Percentiles rank a stretch among this genome's conserved stretches.
Evolutionary conservation across 768 basidiomycete species (phyloP).

Genomic region (Russula compacta): DNA sequence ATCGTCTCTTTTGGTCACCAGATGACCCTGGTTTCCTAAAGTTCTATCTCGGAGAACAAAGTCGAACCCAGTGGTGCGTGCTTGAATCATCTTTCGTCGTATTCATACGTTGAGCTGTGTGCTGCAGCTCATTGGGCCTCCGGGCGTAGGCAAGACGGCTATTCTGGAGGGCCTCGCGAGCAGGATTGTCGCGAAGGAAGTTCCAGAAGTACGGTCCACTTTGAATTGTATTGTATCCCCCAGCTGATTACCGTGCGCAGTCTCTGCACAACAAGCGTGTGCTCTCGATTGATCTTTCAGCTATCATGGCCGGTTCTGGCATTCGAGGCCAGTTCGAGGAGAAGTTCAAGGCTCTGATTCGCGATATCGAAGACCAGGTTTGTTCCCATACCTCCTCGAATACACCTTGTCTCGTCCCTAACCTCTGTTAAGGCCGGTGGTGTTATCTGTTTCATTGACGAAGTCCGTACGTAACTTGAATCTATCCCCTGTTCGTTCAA

Average conservation of each 20-base stretch:
- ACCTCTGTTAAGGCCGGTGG: constrained; percentile 44
- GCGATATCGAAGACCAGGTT: constrained; percentile 81
- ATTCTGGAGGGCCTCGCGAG: constrained; percentile 86
- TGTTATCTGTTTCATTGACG: constrained; percentile 90
- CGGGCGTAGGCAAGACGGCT: constrained; percentile 90
- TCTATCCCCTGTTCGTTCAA: not conserved
- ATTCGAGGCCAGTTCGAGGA: constrained; percentile 91
- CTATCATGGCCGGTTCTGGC: constrained; percentile 82
- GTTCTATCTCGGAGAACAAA: constrained; percentile 85
- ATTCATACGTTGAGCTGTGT: not conserved
- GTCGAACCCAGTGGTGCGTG: constrained; percentile 77
- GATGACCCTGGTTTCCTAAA: constrained; percentile 23
- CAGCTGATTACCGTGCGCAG: constrained; percentile 29
- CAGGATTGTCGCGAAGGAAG: constrained; percentile 80
- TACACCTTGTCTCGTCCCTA: constrained; percentile 19
- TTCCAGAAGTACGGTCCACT: constrained; percentile 60
- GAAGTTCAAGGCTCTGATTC: constrained; percentile 84
- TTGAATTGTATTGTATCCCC: not conserved
- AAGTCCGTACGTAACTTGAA: constrained; percentile 60
- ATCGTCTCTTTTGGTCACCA: not conserved
- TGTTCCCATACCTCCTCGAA: constrained; percentile 23
- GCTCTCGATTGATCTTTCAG: constrained; percentile 73
- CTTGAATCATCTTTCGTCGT: not conserved
- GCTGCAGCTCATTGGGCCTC: constrained; percentile 64
- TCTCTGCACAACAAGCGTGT: constrained; percentile 85